phyloP scores from a whole-genome alignment of 2,329 filamentous ascomycete species.

The Sporothrix curviconia region DNA sequence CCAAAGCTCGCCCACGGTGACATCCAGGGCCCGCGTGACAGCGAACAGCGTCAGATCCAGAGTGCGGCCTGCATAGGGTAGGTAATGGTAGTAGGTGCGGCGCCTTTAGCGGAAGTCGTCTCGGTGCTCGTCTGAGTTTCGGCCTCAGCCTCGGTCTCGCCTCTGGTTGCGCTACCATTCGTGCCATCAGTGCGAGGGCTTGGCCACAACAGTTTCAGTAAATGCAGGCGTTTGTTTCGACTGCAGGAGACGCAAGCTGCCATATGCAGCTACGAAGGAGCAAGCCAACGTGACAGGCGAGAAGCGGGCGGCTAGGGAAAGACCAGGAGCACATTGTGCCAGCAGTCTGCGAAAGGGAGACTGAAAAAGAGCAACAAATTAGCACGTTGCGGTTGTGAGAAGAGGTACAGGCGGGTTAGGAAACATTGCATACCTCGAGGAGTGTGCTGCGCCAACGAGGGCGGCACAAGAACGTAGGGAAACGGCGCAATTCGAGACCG shows the following conservation, averaged over 20 bases:
- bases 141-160: neutral
- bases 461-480: constrained; percentile 58
- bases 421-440: constrained; percentile 43
- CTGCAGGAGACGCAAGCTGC: constrained; percentile 51
- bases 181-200: constrained; percentile 6
- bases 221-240: constrained; percentile 43
- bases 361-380: too few species aligned
- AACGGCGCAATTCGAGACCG: constrained; percentile 49
- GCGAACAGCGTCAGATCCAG: constrained; percentile 80
- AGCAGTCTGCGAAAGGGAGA: constrained; percentile 28
- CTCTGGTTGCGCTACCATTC: neutral
- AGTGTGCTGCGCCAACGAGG: constrained; percentile 53
- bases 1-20: constrained; percentile 62
- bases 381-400: too few species aligned
- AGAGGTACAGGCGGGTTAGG: too few species aligned
- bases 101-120: neutral
- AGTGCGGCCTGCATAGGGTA: constrained; percentile 57
- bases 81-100: constrained; percentile 9
- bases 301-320: constrained; percentile 25
- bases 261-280: constrained; percentile 54
- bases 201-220: constrained; percentile 32
- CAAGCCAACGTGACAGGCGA: constrained; percentile 51
- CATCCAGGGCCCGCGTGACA: constrained; percentile 63
- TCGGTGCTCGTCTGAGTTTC: neutral
- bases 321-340: constrained; percentile 19